These are phyloP conservation scores for Rhodofomes roseus DNA, from an alignment of 1,284 basidiomycete genomes.

Conservation along the genomic window DNA sequence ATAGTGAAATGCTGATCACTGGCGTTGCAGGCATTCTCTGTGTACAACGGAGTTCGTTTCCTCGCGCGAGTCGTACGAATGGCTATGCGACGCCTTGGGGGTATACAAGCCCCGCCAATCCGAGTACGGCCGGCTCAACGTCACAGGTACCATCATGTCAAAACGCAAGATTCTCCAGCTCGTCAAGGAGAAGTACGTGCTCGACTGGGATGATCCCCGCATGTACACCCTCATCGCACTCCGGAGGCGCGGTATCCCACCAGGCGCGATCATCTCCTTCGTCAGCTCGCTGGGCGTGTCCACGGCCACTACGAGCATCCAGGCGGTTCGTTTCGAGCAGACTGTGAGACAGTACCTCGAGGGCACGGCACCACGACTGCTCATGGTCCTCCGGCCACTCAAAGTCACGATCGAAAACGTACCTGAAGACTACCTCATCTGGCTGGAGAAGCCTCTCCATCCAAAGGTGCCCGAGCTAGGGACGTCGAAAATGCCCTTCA, in stretches of 20 bases:
- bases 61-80: conserved; percentile 98
- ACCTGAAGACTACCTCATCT: conserved; percentile 79
- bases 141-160: conserved; percentile 96
- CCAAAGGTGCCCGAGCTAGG: conserved; percentile 93
- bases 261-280: conserved; percentile 92
- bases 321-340: conserved; percentile 89
- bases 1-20: conserved; percentile 2
- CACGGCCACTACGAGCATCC: conserved; percentile 81
- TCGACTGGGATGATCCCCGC: conserved; percentile 98
- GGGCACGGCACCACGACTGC: conserved; percentile 81
- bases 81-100: conserved; percentile 95
- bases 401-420: conserved; percentile 92
- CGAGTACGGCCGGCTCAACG: conserved; percentile 91
- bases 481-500: conserved; percentile 81
- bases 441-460: conserved; percentile 91
- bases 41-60: conserved; percentile 97
- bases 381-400: conserved; percentile 92
- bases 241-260: conserved; percentile 91
- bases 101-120: conserved; percentile 99
- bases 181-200: conserved; percentile 82
- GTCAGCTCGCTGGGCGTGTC: conserved; percentile 94
- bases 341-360: conserved; percentile 89
- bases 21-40: conserved; percentile 77
- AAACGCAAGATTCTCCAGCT: conserved; percentile 95
- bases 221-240: conserved; percentile 96